A percentile compares a stretch with the other conserved stretches of the same genome.
Conservation (phyloP, 768 basidiomycete genomes). For the Podaxis mareebaensis region DNA sequence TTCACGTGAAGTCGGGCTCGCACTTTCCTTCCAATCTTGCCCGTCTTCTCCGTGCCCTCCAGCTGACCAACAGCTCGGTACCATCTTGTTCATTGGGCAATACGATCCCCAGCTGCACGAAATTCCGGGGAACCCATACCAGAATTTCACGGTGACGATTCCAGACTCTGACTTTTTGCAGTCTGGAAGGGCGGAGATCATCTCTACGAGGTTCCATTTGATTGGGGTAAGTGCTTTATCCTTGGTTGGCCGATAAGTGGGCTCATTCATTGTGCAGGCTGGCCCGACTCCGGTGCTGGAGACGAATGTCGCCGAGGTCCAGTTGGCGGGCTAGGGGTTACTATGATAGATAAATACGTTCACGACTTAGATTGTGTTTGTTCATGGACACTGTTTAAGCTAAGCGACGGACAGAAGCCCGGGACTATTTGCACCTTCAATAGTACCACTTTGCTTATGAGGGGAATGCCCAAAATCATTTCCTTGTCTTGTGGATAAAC, state of each 20-base stretch:
- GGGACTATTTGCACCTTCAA: too few species aligned
- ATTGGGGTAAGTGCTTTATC: conserved; percentile 23
- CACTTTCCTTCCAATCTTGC: conserved; percentile 32
- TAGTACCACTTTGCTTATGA: too few species aligned
- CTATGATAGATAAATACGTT: not conserved
- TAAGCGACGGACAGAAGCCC: too few species aligned
- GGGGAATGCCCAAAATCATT: too few species aligned
- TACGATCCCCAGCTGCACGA: conserved; percentile 28
- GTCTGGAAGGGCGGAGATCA: conserved; percentile 1
- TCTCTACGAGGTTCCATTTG: conserved; percentile 25
- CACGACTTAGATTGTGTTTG: too few species aligned
- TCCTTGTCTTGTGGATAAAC: too few species aligned
- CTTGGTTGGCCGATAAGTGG: not conserved
- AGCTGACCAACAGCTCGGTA: conserved; percentile 28
- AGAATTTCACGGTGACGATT: conserved; percentile 28
- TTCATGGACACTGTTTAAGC: too few species aligned
- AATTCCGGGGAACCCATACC: conserved; percentile 21
- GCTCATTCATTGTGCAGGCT: conserved; percentile 20
- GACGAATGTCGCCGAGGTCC: conserved; percentile 25
- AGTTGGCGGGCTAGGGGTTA: conserved; percentile 9
- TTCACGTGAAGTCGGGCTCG: conserved; percentile 29
- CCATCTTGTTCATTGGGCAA: conserved; percentile 34
- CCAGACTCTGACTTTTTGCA: not conserved
- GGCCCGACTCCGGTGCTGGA: conserved; percentile 29
- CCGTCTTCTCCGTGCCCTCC: conserved; percentile 23